A percentile compares a stretch with the other conserved stretches of the same genome.
Conservation (phyloP, 495 filamentous ascomycete species). For the Sordaria brevicollis region DNA sequence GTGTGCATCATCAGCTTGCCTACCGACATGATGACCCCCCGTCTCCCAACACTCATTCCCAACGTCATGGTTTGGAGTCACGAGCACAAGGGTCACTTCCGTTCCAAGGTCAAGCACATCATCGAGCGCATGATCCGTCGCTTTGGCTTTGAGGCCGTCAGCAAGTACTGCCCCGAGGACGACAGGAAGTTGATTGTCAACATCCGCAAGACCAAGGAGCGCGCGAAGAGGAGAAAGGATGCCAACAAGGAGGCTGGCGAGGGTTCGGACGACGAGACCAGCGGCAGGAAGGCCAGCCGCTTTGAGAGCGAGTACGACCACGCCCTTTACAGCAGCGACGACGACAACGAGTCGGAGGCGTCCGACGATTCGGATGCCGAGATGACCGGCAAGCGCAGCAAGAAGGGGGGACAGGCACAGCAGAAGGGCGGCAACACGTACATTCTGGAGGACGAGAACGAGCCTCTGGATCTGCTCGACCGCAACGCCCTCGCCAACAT, state of each 20-base stretch:
- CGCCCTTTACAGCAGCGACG: slow-evolving; percentile 76
- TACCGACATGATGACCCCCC: slow-evolving; percentile 59
- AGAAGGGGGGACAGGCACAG: slow-evolving; percentile 22
- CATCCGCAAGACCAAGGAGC: slow-evolving; percentile 86
- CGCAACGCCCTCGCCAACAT: slow-evolving; percentile 84
- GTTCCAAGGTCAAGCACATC: slow-evolving; percentile 94
- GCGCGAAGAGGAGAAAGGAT: slow-evolving; percentile 75
- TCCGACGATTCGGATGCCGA: slow-evolving; percentile 55
- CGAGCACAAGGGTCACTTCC: slow-evolving; percentile 93
- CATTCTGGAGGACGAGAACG: slow-evolving; percentile 86
- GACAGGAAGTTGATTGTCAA: slow-evolving; percentile 86
- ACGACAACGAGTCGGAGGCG: slow-evolving; percentile 36
- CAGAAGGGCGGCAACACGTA: slow-evolving; percentile 58
- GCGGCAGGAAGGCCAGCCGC: slow-evolving; percentile 40
- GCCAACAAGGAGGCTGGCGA: slow-evolving; percentile 42
- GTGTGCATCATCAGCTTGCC: slow-evolving; percentile 83
- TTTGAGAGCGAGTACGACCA: slow-evolving; percentile 93
- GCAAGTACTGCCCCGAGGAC: slow-evolving; percentile 65
- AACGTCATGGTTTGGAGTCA: slow-evolving; percentile 93
- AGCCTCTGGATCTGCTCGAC: slow-evolving; percentile 87
- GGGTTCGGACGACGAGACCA: slow-evolving; percentile 36
- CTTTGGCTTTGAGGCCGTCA: slow-evolving; percentile 72
- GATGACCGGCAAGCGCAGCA: slow-evolving; percentile 41
- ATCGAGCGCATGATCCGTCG: slow-evolving; percentile 84
- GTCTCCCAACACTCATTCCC: slow-evolving; percentile 64